phyloP scores from a whole-genome alignment of 208 protist species.

The Leptomonas seymouri region DNA sequence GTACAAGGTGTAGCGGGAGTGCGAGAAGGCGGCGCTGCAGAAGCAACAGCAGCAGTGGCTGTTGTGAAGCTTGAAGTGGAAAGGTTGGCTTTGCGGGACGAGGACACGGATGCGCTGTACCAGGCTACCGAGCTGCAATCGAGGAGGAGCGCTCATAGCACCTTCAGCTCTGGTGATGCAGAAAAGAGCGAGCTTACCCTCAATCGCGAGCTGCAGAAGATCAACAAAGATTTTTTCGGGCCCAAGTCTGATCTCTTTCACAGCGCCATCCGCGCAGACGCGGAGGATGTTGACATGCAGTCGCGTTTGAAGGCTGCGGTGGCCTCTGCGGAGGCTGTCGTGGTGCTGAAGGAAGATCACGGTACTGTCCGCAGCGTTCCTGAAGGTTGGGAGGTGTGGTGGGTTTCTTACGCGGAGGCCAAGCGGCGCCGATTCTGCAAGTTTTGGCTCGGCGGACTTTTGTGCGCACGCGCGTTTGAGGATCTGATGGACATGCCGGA shows the following conservation, averaged over 20 bases:
- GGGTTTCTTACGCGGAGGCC: slow-evolving; percentile 65
- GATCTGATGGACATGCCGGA: slow-evolving; percentile 85
- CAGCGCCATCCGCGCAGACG: slow-evolving; percentile 1
- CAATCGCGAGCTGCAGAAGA: slow-evolving; percentile 22
- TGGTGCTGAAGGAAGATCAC: slow-evolving; percentile 30
- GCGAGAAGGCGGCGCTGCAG: not conserved
- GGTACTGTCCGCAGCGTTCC: slow-evolving; percentile 28
- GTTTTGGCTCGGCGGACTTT: slow-evolving; percentile 60
- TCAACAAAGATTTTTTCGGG: slow-evolving; percentile 40
- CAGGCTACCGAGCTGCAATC: slow-evolving; percentile 9
- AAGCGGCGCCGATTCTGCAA: slow-evolving; percentile 54
- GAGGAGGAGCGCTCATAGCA: slow-evolving; percentile 7
- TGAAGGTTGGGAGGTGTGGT: slow-evolving; percentile 72
- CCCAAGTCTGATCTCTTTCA: slow-evolving; percentile 19
- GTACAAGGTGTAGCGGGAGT: not conserved
- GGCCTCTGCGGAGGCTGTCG: slow-evolving; percentile 23
- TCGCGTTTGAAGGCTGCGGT: slow-evolving; percentile 30
- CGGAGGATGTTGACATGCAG: slow-evolving; percentile 14
- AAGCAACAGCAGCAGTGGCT: not conserved
- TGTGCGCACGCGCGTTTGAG: slow-evolving; percentile 53
- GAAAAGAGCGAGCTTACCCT: slow-evolving; percentile 31
- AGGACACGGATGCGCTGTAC: not conserved
- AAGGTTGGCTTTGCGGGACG: not conserved
- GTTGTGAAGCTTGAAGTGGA: slow-evolving; percentile 13
- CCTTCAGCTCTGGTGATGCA: slow-evolving; percentile 35